Evolutionary conservation across 257 asterid species (phyloP), one percentile per base, ranked within the genome.

Genomic region (Echium plantagineum): DNA sequence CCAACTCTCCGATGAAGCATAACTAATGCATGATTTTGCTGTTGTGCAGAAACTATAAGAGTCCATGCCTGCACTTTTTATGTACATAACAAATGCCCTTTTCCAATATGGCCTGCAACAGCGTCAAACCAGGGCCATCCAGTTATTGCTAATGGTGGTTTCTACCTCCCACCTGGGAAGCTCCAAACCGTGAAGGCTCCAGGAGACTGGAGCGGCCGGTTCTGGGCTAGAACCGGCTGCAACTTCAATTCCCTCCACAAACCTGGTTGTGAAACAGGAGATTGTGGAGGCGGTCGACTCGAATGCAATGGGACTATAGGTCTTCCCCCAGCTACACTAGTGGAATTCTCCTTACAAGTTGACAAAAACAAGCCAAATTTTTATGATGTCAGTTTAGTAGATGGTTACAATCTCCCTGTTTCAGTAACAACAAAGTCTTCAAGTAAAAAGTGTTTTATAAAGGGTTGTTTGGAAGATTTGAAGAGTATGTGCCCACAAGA

Each of bases 211-310:
- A 61, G 76, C 2, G 96, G 97, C 61, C 87, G 94, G 2, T 70
- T 90, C 1, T 87, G 96, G 97, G 97, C 94, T 54, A 83, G 97
- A 53, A 90, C 97, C 0, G 90, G 85, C 60, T 90, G 97, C 80
- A 52, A 64, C 15, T 87, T 85, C 69, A 56, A 63, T 59, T 7
- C 64, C 16, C 68, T 77, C 47, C 67, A 63, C 69, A 67, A 52
- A 15, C 75, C 68, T 15, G 75, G 71, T 46, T 87, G 96, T 22
- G 87, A 90, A 67, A 90, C 97, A 1, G 97, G 97, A 0, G 94
- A 90, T 53, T 53, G 31, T 31, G 87, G 96, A 17, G 80, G 65
- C 26, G 90, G 95, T 3, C 76, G 54, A 58, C 78, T 87, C 15
- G 87, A 81, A 64, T 90, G 97, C 75, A 18, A 42, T n/a, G 96